These are phyloP conservation scores for Solanum bulbocastanum DNA, from an alignment of 257 asterid species.

Conservation along the genomic window DNA sequence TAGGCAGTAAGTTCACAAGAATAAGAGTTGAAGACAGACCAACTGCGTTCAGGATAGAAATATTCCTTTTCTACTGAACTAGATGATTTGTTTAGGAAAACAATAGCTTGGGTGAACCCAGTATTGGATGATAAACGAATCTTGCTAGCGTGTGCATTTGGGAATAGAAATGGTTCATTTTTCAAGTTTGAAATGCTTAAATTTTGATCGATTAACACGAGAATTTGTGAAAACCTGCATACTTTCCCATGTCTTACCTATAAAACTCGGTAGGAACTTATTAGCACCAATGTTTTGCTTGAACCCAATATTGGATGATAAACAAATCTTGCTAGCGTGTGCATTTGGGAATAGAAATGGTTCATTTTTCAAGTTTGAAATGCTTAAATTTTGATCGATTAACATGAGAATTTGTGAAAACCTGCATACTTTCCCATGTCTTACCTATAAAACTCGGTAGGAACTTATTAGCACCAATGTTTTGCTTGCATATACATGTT, in stretches of 20 bases:
- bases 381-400: not conserved
- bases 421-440: not conserved
- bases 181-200: not conserved
- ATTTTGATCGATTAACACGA: not conserved
- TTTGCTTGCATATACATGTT: not conserved
- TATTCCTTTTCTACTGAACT: not conserved
- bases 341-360: not conserved
- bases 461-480: not conserved
- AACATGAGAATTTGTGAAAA: not conserved
- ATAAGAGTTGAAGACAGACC: not conserved
- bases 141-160: not conserved
- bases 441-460: not conserved
- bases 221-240: not conserved
- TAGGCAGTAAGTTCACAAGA: not conserved
- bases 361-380: not conserved
- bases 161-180: not conserved
- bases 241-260: not conserved
- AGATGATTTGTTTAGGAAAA: not conserved
- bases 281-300: not conserved
- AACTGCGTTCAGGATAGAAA: not conserved
- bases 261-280: not conserved
- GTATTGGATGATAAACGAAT: not conserved
- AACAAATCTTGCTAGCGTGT: not conserved
- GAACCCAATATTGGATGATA: not conserved
- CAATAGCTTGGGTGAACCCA: not conserved